Evolutionary conservation across 805 yeast genomes (phyloP).

Genomic region (Millerago galiae): DNA sequence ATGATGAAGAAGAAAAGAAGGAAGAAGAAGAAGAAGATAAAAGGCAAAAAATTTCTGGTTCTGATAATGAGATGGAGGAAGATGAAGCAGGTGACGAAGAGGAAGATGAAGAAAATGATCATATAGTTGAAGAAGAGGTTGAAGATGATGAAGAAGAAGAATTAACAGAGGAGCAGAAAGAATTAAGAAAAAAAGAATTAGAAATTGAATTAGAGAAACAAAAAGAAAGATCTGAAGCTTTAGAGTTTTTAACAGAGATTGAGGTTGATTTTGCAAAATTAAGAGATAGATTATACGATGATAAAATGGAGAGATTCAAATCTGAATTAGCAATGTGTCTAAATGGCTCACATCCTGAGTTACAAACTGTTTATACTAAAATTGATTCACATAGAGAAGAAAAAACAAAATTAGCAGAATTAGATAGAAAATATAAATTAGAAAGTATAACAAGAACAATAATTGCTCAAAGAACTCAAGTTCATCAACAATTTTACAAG

Average conservation of each 20-base stretch:
- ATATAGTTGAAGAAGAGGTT: conserved; percentile 17
- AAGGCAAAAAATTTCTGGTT: conserved; percentile 1
- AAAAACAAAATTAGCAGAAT: conserved; percentile 46
- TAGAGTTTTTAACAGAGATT: conserved; percentile 67
- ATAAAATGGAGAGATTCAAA: conserved; percentile 68
- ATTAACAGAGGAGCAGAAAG: conserved; percentile 19
- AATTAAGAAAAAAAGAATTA: conserved; percentile 16
- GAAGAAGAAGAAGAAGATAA: conserved; percentile 12
- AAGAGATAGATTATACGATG: conserved; percentile 79
- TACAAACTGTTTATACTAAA: conserved; percentile 61
- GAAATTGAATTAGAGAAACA: conserved; percentile 27
- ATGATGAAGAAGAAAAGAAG: conserved; percentile 12
- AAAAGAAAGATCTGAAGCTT: conserved; percentile 50
- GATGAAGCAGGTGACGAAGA: conserved; percentile 13
- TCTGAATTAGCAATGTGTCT: conserved; percentile 82
- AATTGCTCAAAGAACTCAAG: conserved; percentile 64
- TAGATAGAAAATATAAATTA: conserved; percentile 56
- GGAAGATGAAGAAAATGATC: conserved; percentile 11
- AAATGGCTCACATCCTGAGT: conserved; percentile 88
- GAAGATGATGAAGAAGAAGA: conserved; percentile 20
- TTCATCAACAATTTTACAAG: conserved; percentile 79
- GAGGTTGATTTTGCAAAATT: conserved; percentile 83
- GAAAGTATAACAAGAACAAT: conserved; percentile 78
- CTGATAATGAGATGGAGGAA: conserved; percentile 11
- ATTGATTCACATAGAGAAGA: conserved; percentile 71